phyloP scores from a whole-genome alignment of 2,329 filamentous ascomycete species.

The Orbilia ellipsospora region DNA sequence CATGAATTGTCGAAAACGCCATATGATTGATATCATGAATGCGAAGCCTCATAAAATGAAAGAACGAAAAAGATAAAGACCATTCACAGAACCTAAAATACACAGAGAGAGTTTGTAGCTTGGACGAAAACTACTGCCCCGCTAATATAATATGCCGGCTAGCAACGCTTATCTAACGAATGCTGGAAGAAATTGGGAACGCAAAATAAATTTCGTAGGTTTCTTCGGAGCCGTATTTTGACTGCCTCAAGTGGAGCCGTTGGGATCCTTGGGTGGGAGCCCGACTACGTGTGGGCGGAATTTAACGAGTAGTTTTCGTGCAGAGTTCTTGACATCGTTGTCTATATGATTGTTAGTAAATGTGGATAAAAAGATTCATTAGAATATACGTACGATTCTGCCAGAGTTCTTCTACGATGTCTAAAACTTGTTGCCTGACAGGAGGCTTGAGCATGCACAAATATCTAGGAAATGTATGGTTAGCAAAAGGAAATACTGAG shows the following conservation, averaged over 20 bases:
- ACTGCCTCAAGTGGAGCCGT: slow-evolving; percentile 2
- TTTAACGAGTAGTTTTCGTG: slow-evolving; percentile 49
- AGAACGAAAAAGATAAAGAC: slow-evolving; percentile 2
- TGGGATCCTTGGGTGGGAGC: slow-evolving; percentile 37
- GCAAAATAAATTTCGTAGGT: background rate
- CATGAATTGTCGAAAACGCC: slow-evolving; percentile 59
- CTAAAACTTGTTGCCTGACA: slow-evolving; percentile 71
- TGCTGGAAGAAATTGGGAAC: background rate
- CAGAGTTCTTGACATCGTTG: slow-evolving; percentile 49
- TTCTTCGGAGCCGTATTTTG: too few relatives aligned
- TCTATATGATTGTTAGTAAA: slow-evolving; percentile 33
- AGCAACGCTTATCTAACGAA: too few relatives aligned
- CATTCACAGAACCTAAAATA: background rate
- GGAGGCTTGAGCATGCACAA: slow-evolving; percentile 76
- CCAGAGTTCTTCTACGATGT: slow-evolving; percentile 75
- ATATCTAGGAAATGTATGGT: slow-evolving; percentile 54
- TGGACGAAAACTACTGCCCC: background rate
- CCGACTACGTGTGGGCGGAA: slow-evolving; percentile 51
- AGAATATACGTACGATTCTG: slow-evolving; percentile 69
- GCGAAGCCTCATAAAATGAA: slow-evolving; percentile 57
- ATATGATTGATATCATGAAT: slow-evolving; percentile 62
- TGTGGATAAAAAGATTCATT: slow-evolving; percentile 47
- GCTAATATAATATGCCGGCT: background rate
- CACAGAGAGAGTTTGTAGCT: background rate
- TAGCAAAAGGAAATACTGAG: background rate